These are phyloP conservation scores for Rugosomyces carneus DNA, from an alignment of 1,284 basidiomycete species.

Conservation along the genomic window DNA sequence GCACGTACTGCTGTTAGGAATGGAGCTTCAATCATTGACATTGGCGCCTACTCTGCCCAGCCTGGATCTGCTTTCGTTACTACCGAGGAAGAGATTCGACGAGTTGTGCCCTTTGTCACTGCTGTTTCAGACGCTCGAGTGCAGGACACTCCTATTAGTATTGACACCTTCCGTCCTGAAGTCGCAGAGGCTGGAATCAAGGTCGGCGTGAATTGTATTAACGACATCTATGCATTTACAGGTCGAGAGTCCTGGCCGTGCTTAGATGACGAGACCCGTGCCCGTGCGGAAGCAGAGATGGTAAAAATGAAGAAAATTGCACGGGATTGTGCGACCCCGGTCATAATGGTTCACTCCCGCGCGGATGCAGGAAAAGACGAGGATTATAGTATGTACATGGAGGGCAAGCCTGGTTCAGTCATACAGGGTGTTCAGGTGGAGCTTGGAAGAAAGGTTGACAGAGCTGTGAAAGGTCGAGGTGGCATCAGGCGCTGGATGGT, in stretches of 20 bases:
- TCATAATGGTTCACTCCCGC: slow-evolving; percentile 93
- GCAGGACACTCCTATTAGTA: slow-evolving; percentile 58
- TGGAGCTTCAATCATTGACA: slow-evolving; percentile 80
- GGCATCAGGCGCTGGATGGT: slow-evolving; percentile 89
- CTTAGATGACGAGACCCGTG: slow-evolving; percentile 19
- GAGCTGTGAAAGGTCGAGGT: slow-evolving; percentile 63
- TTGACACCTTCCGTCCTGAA: slow-evolving; percentile 88
- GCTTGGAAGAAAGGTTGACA: slow-evolving; percentile 63
- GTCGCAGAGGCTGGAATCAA: slow-evolving; percentile 76
- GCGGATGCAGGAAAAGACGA: slow-evolving; percentile 74
- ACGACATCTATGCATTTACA: slow-evolving; percentile 85
- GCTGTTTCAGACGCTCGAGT: slow-evolving; percentile 29
- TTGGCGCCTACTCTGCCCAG: slow-evolving; percentile 92
- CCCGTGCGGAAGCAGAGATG: slow-evolving; percentile 33
- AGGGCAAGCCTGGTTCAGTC: slow-evolving; percentile 40
- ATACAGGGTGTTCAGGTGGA: slow-evolving; percentile 71
- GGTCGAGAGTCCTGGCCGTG: slow-evolving; percentile 52
- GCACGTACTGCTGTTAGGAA: slow-evolving; percentile 36
- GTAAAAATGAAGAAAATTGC: slow-evolving; percentile 64
- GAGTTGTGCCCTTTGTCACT: slow-evolving; percentile 71
- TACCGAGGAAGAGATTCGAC: slow-evolving; percentile 65
- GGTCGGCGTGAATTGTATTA: slow-evolving; percentile 91
- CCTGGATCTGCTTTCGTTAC: slow-evolving; percentile 71
- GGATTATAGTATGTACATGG: slow-evolving; percentile 51
- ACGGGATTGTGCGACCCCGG: slow-evolving; percentile 56